These are phyloP conservation scores for Aureobasidium sp. DNA, from an alignment of 2,329 filamentous ascomycete genomes.

Conservation along the genomic window DNA sequence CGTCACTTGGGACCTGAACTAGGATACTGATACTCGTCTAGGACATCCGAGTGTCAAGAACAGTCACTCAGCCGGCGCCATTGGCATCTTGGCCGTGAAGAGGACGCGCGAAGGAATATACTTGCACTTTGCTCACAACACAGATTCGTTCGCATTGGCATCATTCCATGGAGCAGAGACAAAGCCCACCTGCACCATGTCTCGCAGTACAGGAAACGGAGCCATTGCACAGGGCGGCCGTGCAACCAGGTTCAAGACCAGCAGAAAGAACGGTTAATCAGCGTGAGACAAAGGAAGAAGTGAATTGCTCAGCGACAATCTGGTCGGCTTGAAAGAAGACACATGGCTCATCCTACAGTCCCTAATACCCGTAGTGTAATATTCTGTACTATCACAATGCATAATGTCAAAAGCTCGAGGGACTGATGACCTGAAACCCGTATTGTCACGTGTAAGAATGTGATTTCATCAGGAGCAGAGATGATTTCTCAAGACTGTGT, in stretches of 20 bases:
- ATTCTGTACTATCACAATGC: neutral
- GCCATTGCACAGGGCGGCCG: slow-evolving; percentile 44
- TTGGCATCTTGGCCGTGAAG: slow-evolving; percentile 86
- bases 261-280: neutral
- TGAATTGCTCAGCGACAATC: neutral
- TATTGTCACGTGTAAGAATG: too few species aligned
- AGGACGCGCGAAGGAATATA: slow-evolving; percentile 67
- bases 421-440: too few species aligned
- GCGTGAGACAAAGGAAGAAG: neutral
- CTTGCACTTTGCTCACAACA: slow-evolving; percentile 94
- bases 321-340: neutral
- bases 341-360: neutral
- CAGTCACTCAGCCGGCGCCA: slow-evolving; percentile 75
- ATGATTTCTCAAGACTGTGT: neutral
- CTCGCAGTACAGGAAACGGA: slow-evolving; percentile 52
- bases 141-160: slow-evolving; percentile 71
- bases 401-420: neutral
- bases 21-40: slow-evolving; percentile 19
- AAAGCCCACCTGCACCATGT: slow-evolving; percentile 78
- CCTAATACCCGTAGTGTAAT: neutral
- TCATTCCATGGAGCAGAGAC: slow-evolving; percentile 76
- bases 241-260: slow-evolving; percentile 5
- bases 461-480: neutral
- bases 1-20: neutral
- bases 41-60: slow-evolving; percentile 71